A percentile compares a stretch with the other conserved stretches of the same genome.
Evolutionary conservation across 2,329 filamentous ascomycete species (phyloP).

Genomic region (Fusarium subtropicale): DNA sequence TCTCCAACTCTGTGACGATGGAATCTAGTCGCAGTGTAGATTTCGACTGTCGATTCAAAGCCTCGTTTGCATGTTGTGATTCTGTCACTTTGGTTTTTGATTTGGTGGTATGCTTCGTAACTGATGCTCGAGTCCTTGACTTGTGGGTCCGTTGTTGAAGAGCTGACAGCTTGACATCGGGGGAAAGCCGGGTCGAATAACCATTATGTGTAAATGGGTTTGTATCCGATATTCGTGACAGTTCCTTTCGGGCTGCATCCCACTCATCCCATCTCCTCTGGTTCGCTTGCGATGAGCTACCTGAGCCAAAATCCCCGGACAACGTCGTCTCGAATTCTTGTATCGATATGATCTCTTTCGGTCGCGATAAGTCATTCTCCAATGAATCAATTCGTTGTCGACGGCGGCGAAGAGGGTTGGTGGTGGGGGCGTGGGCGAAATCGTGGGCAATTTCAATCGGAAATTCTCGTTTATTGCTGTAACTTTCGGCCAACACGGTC

Average conservation of each 20-base stretch:
- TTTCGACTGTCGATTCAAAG: background rate
- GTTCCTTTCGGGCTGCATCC: constrained; percentile 43
- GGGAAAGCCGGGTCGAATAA: constrained; percentile 33
- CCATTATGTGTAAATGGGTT: constrained; percentile 31
- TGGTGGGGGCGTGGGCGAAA: constrained; percentile 38
- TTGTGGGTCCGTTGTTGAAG: background rate
- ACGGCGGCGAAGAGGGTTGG: constrained; percentile 48
- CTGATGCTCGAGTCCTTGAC: background rate
- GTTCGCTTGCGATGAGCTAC: constrained; percentile 16
- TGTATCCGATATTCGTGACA: constrained; percentile 37
- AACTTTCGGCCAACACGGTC: constrained; percentile 45
- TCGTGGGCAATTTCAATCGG: constrained; percentile 45
- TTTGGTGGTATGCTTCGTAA: background rate
- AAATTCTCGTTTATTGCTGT: constrained; percentile 42
- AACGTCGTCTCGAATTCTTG: constrained; percentile 21
- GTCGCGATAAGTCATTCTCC: background rate
- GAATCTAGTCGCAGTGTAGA: constrained; percentile 20
- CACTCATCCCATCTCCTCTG: constrained; percentile 44
- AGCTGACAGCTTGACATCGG: constrained; percentile 20
- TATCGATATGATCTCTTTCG: constrained; percentile 12
- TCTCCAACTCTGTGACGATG: constrained; percentile 29
- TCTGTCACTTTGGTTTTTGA: background rate
- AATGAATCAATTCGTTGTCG: constrained; percentile 36
- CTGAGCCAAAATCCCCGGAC: background rate
- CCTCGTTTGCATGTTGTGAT: background rate